These are phyloP conservation scores for Zygotorulaspora chibaensis DNA, from an alignment of 805 yeast species.

Conservation along the genomic window DNA sequence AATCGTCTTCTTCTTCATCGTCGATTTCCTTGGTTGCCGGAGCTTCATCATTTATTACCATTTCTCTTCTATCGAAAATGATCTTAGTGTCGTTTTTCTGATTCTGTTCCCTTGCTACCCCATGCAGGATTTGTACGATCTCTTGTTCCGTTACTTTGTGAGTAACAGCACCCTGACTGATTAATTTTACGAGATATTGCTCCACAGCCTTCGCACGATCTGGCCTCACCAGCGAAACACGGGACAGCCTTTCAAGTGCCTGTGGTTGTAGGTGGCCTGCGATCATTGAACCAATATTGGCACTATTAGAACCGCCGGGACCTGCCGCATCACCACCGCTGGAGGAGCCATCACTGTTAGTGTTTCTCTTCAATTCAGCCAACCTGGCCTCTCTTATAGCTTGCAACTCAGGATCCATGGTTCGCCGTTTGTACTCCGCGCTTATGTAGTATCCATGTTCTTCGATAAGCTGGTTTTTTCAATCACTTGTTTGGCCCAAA, in stretches of 20 bases:
- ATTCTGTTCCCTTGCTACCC: slow-evolving; percentile 70
- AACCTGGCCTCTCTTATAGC: slow-evolving; percentile 93
- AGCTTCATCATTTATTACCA: slow-evolving; percentile 40
- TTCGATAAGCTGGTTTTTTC: too few relatives aligned
- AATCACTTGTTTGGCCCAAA: background rate
- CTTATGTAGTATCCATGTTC: background rate
- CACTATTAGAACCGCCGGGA: slow-evolving; percentile 7
- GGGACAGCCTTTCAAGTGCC: slow-evolving; percentile 81
- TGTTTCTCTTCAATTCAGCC: slow-evolving; percentile 63
- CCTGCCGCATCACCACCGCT: slow-evolving; percentile 38
- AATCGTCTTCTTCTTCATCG: slow-evolving; percentile 40
- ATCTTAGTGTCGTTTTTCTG: slow-evolving; percentile 61
- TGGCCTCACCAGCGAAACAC: slow-evolving; percentile 85
- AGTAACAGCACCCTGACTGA: slow-evolving; percentile 66
- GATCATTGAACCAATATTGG: slow-evolving; percentile 34
- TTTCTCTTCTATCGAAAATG: slow-evolving; percentile 52
- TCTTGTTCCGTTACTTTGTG: slow-evolving; percentile 77
- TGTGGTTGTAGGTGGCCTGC: slow-evolving; percentile 72
- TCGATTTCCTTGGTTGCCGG: slow-evolving; percentile 37
- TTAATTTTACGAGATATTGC: slow-evolving; percentile 65
- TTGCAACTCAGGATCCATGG: slow-evolving; percentile 85
- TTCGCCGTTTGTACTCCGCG: background rate
- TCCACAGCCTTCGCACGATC: slow-evolving; percentile 90
- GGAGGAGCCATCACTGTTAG: slow-evolving; percentile 25
- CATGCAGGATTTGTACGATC: slow-evolving; percentile 76